Evolutionary conservation across 371 early-diverging fungal genomes (phyloP).

Genomic region (Mucor ambiguus): DNA sequence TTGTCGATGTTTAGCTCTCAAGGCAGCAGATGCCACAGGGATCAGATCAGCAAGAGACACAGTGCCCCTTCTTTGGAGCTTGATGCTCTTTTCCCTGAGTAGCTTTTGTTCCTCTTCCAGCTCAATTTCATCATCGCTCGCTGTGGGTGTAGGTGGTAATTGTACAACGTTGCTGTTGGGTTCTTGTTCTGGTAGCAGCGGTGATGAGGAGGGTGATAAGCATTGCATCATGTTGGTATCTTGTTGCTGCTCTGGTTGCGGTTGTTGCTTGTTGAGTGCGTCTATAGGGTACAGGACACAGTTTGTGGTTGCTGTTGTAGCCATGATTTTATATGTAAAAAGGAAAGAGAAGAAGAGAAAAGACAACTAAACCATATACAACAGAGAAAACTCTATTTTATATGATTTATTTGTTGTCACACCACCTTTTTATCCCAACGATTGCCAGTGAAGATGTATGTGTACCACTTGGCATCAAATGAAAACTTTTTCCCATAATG

Average conservation of each 20-base stretch:
- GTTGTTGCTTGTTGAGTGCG: neutral
- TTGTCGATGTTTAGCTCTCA: conserved; percentile 18
- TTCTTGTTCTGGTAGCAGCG: neutral
- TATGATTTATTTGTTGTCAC: neutral
- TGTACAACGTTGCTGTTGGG: neutral
- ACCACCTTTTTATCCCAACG: conserved; percentile 1
- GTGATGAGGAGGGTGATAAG: neutral
- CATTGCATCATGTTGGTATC: neutral
- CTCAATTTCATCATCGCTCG: conserved; percentile 25
- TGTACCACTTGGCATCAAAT: neutral
- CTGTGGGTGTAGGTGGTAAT: conserved; percentile 27
- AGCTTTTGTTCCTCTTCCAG: conserved; percentile 2
- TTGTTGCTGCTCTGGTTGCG: neutral
- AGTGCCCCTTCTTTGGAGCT: conserved; percentile 19
- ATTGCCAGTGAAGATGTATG: neutral
- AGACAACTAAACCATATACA: neutral
- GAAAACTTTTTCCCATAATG: neutral
- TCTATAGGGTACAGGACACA: conserved; percentile 1
- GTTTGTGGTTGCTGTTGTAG: neutral
- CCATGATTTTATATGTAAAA: neutral
- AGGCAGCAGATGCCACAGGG: conserved; percentile 44
- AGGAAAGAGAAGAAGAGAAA: neutral
- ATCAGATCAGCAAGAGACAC: conserved; percentile 44
- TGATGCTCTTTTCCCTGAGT: conserved; percentile 8
- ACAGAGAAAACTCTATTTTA: neutral